Percentiles rank a stretch among this genome's conserved stretches.
Conservation (phyloP, 352 stramenopile genomes). For the Pythium chondricola region DNA sequence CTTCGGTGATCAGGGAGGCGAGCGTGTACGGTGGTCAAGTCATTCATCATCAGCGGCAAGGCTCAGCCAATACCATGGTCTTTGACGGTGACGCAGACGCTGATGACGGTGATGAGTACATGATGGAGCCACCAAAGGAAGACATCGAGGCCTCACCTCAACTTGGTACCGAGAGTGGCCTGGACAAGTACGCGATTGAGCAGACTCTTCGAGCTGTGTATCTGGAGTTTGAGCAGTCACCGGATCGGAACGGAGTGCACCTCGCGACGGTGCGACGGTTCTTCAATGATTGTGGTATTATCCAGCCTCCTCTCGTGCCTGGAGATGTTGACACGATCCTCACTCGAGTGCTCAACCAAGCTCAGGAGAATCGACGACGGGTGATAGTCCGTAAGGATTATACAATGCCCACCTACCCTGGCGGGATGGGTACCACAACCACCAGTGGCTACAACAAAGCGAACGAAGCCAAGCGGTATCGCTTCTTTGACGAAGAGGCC, state of each 20-base stretch:
- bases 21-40: conserved; percentile 10
- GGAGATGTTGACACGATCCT: conserved; percentile 69
- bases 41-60: not conserved
- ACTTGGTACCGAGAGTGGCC: not conserved
- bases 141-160: not conserved
- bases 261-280: conserved; percentile 60
- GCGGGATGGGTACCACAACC: conserved; percentile 4
- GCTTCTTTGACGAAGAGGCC: conserved; percentile 59
- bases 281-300: conserved; percentile 53
- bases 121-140: conserved; percentile 19
- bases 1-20: conserved; percentile 11
- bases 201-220: conserved; percentile 35
- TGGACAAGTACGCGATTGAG: conserved; percentile 27
- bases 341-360: conserved; percentile 47
- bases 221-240: conserved; percentile 38
- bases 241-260: conserved; percentile 49
- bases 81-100: conserved; percentile 3
- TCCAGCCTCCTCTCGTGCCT: conserved; percentile 40
- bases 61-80: conserved; percentile 3
- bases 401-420: conserved; percentile 10
- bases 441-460: conserved; percentile 7
- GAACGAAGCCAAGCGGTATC: conserved; percentile 33
- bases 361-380: conserved; percentile 45
- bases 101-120: conserved; percentile 8
- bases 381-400: conserved; percentile 51